These are phyloP conservation scores for Gossypium bickii DNA, from an alignment of 345 rosid species.

Conservation along the genomic window DNA sequence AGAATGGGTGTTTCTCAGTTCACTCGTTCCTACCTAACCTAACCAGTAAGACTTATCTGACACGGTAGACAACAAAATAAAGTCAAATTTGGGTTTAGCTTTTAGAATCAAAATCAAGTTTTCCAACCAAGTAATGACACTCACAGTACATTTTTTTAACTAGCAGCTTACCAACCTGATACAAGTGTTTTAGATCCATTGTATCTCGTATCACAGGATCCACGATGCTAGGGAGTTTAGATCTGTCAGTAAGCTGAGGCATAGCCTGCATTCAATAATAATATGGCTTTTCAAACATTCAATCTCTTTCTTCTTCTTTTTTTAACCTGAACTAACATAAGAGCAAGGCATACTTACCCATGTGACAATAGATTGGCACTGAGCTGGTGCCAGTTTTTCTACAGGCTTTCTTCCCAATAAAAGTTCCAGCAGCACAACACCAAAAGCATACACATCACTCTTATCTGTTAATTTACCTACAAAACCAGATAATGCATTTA, in stretches of 20 bases:
- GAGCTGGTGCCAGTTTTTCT: constrained; percentile 78
- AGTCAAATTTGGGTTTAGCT: background rate
- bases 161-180: constrained; percentile 60
- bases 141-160: background rate
- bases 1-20: background rate
- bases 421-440: constrained; percentile 94
- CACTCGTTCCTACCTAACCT: constrained; percentile 8
- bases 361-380: constrained; percentile 89
- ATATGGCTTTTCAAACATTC: background rate
- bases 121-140: background rate
- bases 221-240: constrained; percentile 72
- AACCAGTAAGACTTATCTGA: background rate
- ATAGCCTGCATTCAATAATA: constrained; percentile 62
- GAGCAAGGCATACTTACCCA: constrained; percentile 69
- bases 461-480: constrained; percentile 85
- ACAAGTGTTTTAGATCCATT: constrained; percentile 78
- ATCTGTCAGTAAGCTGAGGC: constrained; percentile 95
- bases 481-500: background rate
- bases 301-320: background rate
- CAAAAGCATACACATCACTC: constrained; percentile 96
- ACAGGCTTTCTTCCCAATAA: constrained; percentile 79
- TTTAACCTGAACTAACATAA: background rate
- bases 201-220: constrained; percentile 75
- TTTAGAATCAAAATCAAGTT: background rate
- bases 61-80: background rate